Percentiles rank a stretch among this genome's conserved stretches.
These are phyloP conservation scores for Lactifluus volemus DNA, from an alignment of 768 basidiomycete genomes.

Conservation along the genomic window DNA sequence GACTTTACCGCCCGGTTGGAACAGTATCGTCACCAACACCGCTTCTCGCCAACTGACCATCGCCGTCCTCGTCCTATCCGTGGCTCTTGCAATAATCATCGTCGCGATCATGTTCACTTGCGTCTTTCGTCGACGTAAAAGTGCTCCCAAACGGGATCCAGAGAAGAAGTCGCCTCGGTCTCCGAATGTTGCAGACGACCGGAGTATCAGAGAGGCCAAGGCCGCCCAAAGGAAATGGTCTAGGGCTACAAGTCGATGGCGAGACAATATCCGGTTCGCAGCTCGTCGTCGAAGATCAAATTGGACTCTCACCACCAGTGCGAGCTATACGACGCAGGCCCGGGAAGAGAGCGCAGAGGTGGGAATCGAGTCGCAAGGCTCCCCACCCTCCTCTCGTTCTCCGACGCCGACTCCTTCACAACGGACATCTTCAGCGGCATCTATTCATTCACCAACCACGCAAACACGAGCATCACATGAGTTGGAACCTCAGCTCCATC, in stretches of 20 bases:
- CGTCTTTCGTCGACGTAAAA: constrained; percentile 49
- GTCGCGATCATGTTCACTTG: constrained; percentile 52
- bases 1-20: constrained; percentile 22
- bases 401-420: constrained; percentile 1
- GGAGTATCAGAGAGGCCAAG: constrained; percentile 34
- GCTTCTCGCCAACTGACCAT: constrained; percentile 5
- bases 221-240: constrained; percentile 54
- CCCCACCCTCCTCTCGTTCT: neutral
- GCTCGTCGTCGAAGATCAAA: constrained; percentile 46
- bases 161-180: constrained; percentile 39
- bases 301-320: constrained; percentile 1
- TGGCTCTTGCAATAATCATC: constrained; percentile 54
- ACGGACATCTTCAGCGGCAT: neutral
- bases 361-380: neutral
- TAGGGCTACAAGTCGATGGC: constrained; percentile 61
- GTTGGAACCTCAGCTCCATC: neutral
- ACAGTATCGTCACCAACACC: neutral
- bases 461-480: neutral
- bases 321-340: neutral
- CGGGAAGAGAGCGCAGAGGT: neutral
- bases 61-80: constrained; percentile 43
- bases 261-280: constrained; percentile 48
- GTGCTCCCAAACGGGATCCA: constrained; percentile 36
- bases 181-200: constrained; percentile 26
- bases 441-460: neutral